Base-by-base conservation (phyloP, 2,329 filamentous ascomycete genomes). In the Chalara sp. region DNA sequence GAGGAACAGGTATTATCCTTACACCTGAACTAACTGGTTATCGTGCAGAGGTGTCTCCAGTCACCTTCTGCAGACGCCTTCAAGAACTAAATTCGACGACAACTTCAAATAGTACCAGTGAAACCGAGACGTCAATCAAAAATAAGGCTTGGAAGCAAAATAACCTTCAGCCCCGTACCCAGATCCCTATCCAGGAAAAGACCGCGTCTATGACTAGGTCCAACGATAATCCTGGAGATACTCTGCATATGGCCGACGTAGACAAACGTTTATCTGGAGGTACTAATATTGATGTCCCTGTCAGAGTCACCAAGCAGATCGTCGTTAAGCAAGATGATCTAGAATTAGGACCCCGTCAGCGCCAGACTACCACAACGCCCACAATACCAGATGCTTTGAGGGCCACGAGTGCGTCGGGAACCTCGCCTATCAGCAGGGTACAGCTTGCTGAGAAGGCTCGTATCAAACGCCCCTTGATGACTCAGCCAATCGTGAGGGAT, bases 401-500 rank as follows among this genome's bases (percentile, higher is more conserved):
- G 44, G 13, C 6, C 8, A 35, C 47, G 29, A 42, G 13, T 31
- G 41, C 41, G 29, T 6, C 30, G 2, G 44, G 37, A 28, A 47
- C 44, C 33, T 49, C 50, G 44, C 51, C 57, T 7, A 39, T 57
- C 8, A 55, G 42, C 29, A 51, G 61, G 21, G 47, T 59, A 32
- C 43, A 61, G 39, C 44, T 63, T 44, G 59, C 59, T 28, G 54
- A 58, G 32, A 41, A 39, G 30, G 59, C 58, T 44, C 58, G 58
- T 21, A 53, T 64, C 35, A 60, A 56, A 51, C 56, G 55, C 13
- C 58, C 56, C 32, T 48, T 56, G 31, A 62, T 59, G 30, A 57
- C 55, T 31, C 35, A 59, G 33, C 59, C 58, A 13, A 21, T 59
- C 5, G 40, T 49, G 37, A 35, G 8, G 6, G 5, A 30, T 35